phyloP scores from a whole-genome alignment of 2,329 filamentous ascomycete genomes.

The Cladophialophora yegresii region DNA sequence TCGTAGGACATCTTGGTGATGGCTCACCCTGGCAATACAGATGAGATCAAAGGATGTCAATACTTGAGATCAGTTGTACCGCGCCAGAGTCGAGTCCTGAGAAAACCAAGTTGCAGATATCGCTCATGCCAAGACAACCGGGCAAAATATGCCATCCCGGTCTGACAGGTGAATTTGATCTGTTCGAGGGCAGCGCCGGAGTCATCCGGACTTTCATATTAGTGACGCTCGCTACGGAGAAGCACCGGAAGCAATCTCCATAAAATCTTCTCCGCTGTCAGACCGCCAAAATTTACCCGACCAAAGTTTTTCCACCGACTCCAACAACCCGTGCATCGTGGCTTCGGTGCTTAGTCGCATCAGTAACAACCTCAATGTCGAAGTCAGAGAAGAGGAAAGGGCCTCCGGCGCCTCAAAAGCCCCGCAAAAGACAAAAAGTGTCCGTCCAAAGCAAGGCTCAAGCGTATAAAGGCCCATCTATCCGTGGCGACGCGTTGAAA shows the following conservation, averaged over 20 bases:
- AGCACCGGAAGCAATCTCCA: background rate
- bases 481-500: slow-evolving; percentile 55
- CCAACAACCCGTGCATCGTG: background rate
- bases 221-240: background rate
- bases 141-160: background rate
- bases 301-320: background rate
- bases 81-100: background rate
- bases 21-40: background rate
- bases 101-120: slow-evolving; percentile 5
- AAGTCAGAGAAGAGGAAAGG: slow-evolving; percentile 40
- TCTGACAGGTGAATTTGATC: background rate
- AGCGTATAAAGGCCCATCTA: slow-evolving; percentile 22
- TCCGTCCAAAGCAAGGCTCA: slow-evolving; percentile 4
- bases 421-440: slow-evolving; percentile 25
- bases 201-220: too few relatives aligned
- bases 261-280: background rate
- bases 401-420: slow-evolving; percentile 30
- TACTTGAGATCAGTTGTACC: background rate
- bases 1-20: slow-evolving; percentile 46
- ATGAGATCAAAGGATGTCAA: background rate
- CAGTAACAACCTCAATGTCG: slow-evolving; percentile 21
- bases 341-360: background rate
- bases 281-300: background rate
- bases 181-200: too few relatives aligned
- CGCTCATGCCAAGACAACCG: slow-evolving; percentile 4